phyloP scores from a whole-genome alignment of 192 early-diverging fungal species.

The Physocladia obscura region DNA sequence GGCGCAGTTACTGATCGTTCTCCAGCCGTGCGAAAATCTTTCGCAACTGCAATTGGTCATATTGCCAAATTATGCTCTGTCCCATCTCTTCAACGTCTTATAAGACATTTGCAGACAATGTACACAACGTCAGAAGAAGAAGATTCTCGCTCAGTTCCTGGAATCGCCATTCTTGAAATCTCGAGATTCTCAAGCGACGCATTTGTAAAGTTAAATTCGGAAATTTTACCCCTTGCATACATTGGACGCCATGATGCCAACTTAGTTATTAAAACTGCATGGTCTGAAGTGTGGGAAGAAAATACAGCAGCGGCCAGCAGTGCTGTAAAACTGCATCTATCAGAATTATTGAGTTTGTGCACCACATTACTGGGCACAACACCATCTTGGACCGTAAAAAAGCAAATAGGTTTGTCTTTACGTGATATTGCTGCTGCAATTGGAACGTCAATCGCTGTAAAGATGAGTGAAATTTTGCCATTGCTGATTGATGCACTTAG shows the following conservation, averaged over 20 bases:
- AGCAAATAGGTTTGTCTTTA: conserved; percentile 68
- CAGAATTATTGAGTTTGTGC: conserved; percentile 62
- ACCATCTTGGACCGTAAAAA: conserved; percentile 76
- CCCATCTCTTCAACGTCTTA: conserved; percentile 61
- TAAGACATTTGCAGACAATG: conserved; percentile 68
- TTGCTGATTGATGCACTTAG: conserved; percentile 61
- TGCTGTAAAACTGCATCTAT: conserved; percentile 62
- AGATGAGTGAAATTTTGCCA: conserved; percentile 55
- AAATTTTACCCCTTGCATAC: conserved; percentile 70
- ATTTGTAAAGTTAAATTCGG: conserved; percentile 51
- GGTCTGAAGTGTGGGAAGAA: conserved; percentile 79
- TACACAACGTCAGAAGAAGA: conserved; percentile 79
- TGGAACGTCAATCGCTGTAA: conserved; percentile 40
- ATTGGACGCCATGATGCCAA: conserved; percentile 67
- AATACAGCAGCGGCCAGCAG: conserved; percentile 62
- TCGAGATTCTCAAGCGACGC: conserved; percentile 63
- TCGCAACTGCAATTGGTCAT: conserved; percentile 81
- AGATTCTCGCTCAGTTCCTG: conserved; percentile 68
- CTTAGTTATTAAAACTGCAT: conserved; percentile 55
- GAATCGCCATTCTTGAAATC: conserved; percentile 67
- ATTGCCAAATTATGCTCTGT: conserved; percentile 42
- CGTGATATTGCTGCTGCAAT: conserved; percentile 59
- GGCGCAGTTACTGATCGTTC: conserved; percentile 75
- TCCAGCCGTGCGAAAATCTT: conserved; percentile 80
- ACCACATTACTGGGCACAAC: conserved; percentile 52